These are phyloP conservation scores for Glycyrrhiza uralensis DNA, from an alignment of 306 rosid genomes.

Conservation along the genomic window DNA sequence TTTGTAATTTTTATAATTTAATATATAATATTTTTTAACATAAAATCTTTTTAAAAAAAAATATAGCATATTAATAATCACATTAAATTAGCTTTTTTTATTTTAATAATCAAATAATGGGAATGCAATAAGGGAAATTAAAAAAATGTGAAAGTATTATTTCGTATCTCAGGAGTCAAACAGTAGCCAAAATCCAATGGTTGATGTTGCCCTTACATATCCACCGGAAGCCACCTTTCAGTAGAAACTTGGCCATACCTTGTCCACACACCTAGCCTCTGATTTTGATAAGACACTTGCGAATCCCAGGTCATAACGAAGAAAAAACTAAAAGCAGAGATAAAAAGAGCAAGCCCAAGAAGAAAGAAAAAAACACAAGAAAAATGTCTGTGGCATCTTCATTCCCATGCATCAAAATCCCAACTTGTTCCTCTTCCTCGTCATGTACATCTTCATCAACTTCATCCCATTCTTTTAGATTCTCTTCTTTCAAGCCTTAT, in stretches of 20 bases:
- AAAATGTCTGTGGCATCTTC: conserved; percentile 81
- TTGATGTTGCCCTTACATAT: neutral
- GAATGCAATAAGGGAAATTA: no score
- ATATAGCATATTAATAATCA: no score
- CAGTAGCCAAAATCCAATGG: conserved; percentile 23
- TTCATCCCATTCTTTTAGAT: conserved; percentile 33
- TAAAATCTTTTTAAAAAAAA: no score
- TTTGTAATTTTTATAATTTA: no score
- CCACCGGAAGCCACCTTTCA: neutral
- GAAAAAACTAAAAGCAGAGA: neutral
- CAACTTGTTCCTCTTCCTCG: conserved; percentile 50
- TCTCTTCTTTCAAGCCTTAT: conserved; percentile 45
- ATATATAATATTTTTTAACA: no score
- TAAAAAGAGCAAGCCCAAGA: no score
- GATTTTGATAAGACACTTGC: conserved; percentile 41
- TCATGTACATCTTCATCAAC: conserved; percentile 46
- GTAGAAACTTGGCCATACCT: conserved; percentile 59
- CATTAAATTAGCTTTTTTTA: no score
- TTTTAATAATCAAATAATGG: no score
- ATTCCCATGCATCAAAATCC: conserved; percentile 65
- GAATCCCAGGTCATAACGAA: conserved; percentile 25
- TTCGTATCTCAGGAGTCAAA: neutral
- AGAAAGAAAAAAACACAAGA: neutral
- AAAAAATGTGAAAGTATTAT: neutral
- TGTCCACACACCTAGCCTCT: conserved; percentile 56